Percentiles rank a stretch among this genome's conserved stretches.
These are phyloP conservation scores for Brassica hybrid DNA, from an alignment of 441 rosid species.

Conservation along the genomic window DNA sequence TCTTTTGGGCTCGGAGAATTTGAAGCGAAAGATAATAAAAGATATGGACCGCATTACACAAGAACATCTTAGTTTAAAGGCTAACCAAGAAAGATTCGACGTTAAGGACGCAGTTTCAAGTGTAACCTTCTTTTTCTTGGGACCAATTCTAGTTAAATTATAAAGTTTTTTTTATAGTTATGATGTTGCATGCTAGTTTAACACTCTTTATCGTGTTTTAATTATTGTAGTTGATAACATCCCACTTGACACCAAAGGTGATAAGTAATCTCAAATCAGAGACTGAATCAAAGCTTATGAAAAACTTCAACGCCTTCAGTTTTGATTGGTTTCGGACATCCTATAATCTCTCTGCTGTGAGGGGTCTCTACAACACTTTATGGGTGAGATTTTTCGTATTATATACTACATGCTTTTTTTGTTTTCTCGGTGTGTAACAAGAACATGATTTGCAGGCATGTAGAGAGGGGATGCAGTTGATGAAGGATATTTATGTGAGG, in stretches of 20 bases:
- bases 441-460: conserved; percentile 12
- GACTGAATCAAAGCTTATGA: not conserved
- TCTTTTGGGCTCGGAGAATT: conserved; percentile 15
- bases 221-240: not conserved
- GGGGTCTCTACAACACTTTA: conserved; percentile 17
- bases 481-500: not conserved
- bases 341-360: conserved; percentile 9
- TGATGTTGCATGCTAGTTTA: not conserved
- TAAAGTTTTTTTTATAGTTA: not conserved
- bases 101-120: conserved; percentile 14
- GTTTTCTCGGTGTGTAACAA: not conserved
- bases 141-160: not conserved
- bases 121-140: not conserved
- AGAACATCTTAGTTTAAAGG: conserved; percentile 10
- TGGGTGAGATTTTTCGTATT: not conserved
- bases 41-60: conserved; percentile 27
- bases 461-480: not conserved
- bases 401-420: too few relatives aligned
- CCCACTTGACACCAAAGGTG: not conserved
- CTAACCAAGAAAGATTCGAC: conserved; percentile 3
- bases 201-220: not conserved
- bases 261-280: conserved; percentile 1
- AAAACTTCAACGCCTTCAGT: not conserved
- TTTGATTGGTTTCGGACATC: not conserved
- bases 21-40: conserved; percentile 12